Percentiles rank a stretch among this genome's conserved stretches.
Conservation (phyloP, 1,284 basidiomycete genomes). For the Cutaneotrichosporon cutaneum region DNA sequence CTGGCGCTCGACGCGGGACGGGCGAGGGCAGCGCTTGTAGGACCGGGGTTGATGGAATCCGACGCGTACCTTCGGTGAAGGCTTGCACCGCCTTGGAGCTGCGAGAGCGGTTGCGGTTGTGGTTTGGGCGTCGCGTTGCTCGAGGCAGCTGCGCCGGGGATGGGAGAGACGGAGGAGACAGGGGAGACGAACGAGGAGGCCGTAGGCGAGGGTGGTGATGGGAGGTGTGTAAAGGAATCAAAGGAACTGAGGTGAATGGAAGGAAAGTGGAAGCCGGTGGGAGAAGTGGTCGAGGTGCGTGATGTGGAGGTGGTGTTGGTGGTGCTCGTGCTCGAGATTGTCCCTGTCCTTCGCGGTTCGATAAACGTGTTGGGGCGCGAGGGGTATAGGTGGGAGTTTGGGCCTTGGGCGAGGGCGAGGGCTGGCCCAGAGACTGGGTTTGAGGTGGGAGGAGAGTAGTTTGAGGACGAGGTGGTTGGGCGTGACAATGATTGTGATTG, state of each 20-base stretch:
- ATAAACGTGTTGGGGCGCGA: constrained; percentile 1
- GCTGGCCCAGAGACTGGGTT: not conserved
- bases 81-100: not conserved
- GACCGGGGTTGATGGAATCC: not conserved
- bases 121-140: constrained; percentile 1
- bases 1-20: not conserved
- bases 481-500: constrained; percentile 6
- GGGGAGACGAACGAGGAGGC: not conserved
- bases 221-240: constrained; percentile 10
- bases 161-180: not conserved
- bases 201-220: constrained; percentile 6
- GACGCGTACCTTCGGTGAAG: constrained; percentile 6
- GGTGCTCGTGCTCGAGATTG: constrained; percentile 4
- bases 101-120: too few relatives aligned
- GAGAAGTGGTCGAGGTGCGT: constrained; percentile 1
- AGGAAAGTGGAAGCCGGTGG: constrained; percentile 12
- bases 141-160: not conserved
- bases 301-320: constrained; percentile 3
- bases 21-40: not conserved
- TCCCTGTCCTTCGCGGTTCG: constrained; percentile 13
- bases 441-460: not conserved
- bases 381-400: not conserved
- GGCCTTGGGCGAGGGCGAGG: not conserved
- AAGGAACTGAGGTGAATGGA: constrained; percentile 21
- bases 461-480: constrained; percentile 18